phyloP scores from a whole-genome alignment of 352 stramenopile species.

The Hyphochytrium catenoides region DNA sequence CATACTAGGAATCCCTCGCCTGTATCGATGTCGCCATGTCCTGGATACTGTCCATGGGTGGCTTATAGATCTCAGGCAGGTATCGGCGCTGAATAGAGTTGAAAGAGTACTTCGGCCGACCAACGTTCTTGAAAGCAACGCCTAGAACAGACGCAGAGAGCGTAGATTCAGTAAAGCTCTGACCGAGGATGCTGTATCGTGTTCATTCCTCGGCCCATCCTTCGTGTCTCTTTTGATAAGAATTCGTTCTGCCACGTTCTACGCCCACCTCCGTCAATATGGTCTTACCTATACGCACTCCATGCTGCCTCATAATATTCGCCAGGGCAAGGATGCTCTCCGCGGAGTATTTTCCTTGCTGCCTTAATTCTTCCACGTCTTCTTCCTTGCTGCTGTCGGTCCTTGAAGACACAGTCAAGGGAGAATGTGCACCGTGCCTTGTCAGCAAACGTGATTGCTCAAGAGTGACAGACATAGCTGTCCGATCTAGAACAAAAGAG shows the following conservation, averaged over 20 bases:
- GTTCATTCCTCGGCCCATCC: no score
- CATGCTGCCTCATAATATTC: constrained; percentile 69
- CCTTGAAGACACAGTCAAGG: no score
- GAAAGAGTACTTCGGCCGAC: constrained; percentile 87
- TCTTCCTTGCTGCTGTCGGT: no score
- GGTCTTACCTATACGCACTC: constrained; percentile 76
- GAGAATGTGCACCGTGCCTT: no score
- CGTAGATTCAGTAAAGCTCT: no score
- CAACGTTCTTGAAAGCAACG: constrained; percentile 92
- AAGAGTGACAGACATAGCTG: constrained; percentile 86
- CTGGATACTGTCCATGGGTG: constrained; percentile 63
- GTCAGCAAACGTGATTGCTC: constrained; percentile 74
- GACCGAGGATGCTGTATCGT: no score
- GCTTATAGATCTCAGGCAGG: constrained; percentile 72
- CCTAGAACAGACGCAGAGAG: no score
- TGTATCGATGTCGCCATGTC: constrained; percentile 72
- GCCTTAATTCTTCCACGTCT: constrained; percentile 40
- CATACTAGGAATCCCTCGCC: constrained; percentile 57
- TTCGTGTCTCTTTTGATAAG: no score
- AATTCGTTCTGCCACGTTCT: no score
- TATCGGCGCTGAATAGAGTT: constrained; percentile 87
- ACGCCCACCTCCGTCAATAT: no score
- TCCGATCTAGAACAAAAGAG: no score
- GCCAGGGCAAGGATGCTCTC: constrained; percentile 12
- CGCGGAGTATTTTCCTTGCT: constrained; percentile 5